These are phyloP conservation scores for Jimgerdemannia flammicorona DNA, from an alignment of 192 early-diverging fungal genomes.

Conservation along the genomic window DNA sequence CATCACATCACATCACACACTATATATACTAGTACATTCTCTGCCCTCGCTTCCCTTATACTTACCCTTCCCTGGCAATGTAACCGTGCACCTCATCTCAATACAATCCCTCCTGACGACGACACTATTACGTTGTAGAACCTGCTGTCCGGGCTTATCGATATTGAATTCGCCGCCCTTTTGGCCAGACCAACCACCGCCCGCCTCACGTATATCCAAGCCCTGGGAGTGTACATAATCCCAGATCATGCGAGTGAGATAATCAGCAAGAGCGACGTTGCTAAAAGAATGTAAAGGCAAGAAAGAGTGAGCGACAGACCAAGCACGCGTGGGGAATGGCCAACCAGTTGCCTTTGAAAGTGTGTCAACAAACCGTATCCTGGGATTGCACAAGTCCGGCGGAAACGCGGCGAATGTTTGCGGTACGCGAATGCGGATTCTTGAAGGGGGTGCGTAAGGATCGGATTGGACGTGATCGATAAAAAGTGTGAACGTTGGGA, in stretches of 20 bases:
- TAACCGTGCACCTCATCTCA: slow-evolving; percentile 40
- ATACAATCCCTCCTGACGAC: slow-evolving; percentile 22
- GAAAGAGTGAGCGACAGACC: neutral
- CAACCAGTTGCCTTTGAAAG: neutral
- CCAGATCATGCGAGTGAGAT: slow-evolving; percentile 28
- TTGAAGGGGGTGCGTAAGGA: slow-evolving; percentile 48
- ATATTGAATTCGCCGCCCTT: slow-evolving; percentile 28
- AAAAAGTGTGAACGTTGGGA: slow-evolving; percentile 21
- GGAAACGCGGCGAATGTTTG: slow-evolving; percentile 35
- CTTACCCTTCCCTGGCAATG: slow-evolving; percentile 35
- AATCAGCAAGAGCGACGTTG: slow-evolving; percentile 35
- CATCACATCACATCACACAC: too few relatives aligned
- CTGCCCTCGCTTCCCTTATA: neutral
- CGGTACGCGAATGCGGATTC: slow-evolving; percentile 35
- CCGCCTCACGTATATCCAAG: neutral
- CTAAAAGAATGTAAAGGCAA: neutral
- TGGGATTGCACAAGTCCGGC: slow-evolving; percentile 13
- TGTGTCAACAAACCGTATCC: slow-evolving; percentile 2
- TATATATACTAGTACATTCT: too few relatives aligned
- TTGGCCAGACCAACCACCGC: slow-evolving; percentile 20
- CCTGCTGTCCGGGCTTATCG: slow-evolving; percentile 47
- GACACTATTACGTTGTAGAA: slow-evolving; percentile 45
- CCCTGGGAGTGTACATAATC: slow-evolving; percentile 4
- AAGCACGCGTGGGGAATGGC: too few relatives aligned
- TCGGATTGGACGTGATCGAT: slow-evolving; percentile 43